These are phyloP conservation scores for Backusella tarrabulga DNA, from an alignment of 192 early-diverging fungal species.

Conservation along the genomic window DNA sequence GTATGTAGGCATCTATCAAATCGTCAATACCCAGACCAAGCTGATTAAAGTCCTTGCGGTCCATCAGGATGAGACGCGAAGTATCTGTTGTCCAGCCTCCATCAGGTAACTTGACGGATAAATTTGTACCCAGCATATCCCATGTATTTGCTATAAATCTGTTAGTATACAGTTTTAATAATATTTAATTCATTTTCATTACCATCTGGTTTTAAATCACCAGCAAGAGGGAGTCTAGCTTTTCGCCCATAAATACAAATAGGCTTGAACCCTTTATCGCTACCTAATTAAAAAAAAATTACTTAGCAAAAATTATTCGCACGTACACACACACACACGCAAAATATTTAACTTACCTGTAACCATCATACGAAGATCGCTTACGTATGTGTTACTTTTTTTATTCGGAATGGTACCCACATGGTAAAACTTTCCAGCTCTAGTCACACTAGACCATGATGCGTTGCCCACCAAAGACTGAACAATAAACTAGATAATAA, in stretches of 20 bases:
- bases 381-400: constrained; percentile 84
- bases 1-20: constrained; percentile 86
- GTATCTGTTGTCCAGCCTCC: constrained; percentile 82
- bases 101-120: constrained; percentile 72
- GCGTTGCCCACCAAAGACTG: constrained; percentile 87
- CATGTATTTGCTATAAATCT: constrained; percentile 65
- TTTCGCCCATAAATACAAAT: constrained; percentile 82
- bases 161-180: not conserved
- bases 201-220: constrained; percentile 52
- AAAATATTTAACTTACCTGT: constrained; percentile 45
- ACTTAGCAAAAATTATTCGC: not conserved
- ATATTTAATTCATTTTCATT: constrained; percentile 5
- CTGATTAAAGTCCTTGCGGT: constrained; percentile 89
- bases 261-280: constrained; percentile 70
- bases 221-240: constrained; percentile 71
- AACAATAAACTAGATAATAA: constrained; percentile 65
- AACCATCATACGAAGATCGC: constrained; percentile 86
- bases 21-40: constrained; percentile 83
- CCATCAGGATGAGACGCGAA: constrained; percentile 83
- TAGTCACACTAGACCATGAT: constrained; percentile 73
- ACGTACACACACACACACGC: not conserved
- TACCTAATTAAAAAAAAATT: constrained; percentile 14
- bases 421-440: constrained; percentile 82
- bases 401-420: constrained; percentile 91
- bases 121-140: constrained; percentile 91